These are phyloP conservation scores for Cytospora piceicola DNA, from an alignment of 2,329 filamentous ascomycete species.

Conservation along the genomic window DNA sequence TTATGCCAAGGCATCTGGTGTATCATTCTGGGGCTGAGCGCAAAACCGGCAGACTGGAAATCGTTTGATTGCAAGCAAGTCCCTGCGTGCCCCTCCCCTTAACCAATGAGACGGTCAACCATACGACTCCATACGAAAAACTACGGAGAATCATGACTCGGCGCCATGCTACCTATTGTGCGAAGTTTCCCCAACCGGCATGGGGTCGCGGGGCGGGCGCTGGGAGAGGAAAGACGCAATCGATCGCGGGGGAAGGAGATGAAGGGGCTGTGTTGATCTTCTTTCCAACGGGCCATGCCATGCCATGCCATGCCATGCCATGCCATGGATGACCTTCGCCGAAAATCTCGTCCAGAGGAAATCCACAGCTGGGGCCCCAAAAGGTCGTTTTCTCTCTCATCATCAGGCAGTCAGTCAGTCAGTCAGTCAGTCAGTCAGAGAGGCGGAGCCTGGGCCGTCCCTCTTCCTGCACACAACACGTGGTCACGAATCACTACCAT, in stretches of 20 bases:
- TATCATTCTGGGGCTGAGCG: neutral
- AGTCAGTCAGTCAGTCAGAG: too few relatives aligned
- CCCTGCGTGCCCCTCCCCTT: neutral
- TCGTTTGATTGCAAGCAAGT: neutral
- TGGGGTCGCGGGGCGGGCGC: neutral
- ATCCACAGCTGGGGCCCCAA: neutral
- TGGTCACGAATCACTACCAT: neutral
- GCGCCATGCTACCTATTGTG: neutral
- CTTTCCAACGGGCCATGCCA: neutral
- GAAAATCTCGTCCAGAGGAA: neutral
- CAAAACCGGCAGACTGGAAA: neutral
- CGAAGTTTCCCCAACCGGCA: neutral
- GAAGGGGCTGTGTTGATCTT: neutral
- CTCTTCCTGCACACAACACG: neutral
- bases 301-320: too few relatives aligned
- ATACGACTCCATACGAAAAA: neutral
- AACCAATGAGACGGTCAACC: neutral
- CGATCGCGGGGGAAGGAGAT: neutral
- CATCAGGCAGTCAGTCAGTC: too few relatives aligned
- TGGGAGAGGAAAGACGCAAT: slow-evolving; percentile 1
- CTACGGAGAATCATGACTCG: neutral
- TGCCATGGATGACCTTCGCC: too few relatives aligned
- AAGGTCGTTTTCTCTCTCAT: too few relatives aligned
- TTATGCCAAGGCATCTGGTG: neutral
- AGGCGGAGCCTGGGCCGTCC: neutral